Evolutionary conservation across 495 filamentous ascomycete genomes (phyloP), one percentile per base, ranked within the genome.

Genomic region (Podospora didyma): DNA sequence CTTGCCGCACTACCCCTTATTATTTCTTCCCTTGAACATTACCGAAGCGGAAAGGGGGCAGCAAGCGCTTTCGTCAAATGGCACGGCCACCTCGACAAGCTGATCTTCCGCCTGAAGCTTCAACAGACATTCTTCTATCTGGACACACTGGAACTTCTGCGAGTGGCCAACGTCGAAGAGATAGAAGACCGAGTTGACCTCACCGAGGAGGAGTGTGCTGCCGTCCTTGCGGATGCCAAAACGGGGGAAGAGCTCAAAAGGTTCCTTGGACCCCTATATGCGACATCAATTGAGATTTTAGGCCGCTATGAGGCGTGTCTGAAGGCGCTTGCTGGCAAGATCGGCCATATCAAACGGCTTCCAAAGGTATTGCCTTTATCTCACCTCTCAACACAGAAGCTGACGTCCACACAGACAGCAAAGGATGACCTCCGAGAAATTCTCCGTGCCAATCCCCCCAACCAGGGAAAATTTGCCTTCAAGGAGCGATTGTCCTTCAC

Each of bases 1-100:
- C 66, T 74, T 7, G 69, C 62, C 16, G 65, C 62, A 16, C 61
- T 74, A 17, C 69, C 71, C 4, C 47, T 74, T 7, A 57, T 69
- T 1, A 68, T 74, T n/a, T 64, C 62, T 2, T 65, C 67, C 11
- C 57, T 73, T 0, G 62, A 71, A 41, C 57, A 67, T 47, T 72
- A 72, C 53, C 64, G 66, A 39, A 56, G 51, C 11, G 67, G 62
- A 28, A 26, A 59, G 20, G 47, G 51, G 16, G 22, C 49, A 1
- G 16, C 49, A 17, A 54, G 66, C 0, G 57, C 63, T 2, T 45
- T 62, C 9, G 2, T 59, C 47, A 56, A 62, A 41, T 62, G 26
- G 12, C 51, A 39, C 12, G 60, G 56, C 14, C 51, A 55, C 17
- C 47, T 62, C 16, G 56, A 62, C 22, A 42, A 42, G 4, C 53